Conservation (phyloP, 257 asterid species). For the Coffea canephora region DNA sequence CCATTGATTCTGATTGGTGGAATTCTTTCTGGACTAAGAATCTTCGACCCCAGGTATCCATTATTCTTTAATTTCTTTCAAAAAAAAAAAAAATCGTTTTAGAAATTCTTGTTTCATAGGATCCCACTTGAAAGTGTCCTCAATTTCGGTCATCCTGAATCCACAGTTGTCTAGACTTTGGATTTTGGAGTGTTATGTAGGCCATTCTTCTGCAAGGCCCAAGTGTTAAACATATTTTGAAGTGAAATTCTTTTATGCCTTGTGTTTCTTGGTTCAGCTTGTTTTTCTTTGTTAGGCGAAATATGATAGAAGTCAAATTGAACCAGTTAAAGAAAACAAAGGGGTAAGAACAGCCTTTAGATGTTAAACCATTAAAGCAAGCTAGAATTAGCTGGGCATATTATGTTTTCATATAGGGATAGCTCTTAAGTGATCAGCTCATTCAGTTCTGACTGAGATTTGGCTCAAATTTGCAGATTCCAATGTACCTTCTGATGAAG, state of each 20-base stretch:
- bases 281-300: neutral
- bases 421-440: neutral
- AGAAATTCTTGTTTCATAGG: neutral
- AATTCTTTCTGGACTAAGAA: conserved; percentile 75
- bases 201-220: neutral
- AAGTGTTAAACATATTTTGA: conserved; percentile 6
- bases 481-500: conserved; percentile 57
- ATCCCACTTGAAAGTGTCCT: too few relatives aligned
- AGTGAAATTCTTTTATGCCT: neutral
- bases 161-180: neutral
- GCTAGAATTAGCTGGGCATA: neutral
- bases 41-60: conserved; percentile 48
- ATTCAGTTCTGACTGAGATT: neutral
- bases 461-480: conserved; percentile 35
- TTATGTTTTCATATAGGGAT: neutral
- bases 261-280: neutral
- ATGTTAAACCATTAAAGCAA: neutral
- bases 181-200: neutral
- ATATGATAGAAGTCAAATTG: neutral
- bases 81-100: neutral
- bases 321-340: neutral
- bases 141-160: neutral
- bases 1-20: conserved; percentile 89
- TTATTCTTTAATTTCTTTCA: conserved; percentile 6
- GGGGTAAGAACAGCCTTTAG: neutral